Percentiles rank a stretch among this genome's conserved stretches.
phyloP scores from a whole-genome alignment of 768 basidiomycete genomes.

The Suillus subaureus region DNA sequence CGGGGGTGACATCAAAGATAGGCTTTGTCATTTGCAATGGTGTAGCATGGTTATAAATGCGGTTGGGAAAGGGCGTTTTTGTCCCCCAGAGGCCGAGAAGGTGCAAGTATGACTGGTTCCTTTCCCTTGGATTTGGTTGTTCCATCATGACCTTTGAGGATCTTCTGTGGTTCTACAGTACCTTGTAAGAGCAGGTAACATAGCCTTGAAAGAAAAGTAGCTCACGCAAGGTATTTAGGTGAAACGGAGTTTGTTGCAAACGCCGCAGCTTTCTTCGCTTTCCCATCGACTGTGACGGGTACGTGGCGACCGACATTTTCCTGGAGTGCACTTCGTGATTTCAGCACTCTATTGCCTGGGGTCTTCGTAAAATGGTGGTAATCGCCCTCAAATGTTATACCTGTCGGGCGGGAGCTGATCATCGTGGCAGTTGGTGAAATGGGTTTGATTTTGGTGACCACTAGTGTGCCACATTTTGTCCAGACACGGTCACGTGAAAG shows the following conservation, averaged over 20 bases:
- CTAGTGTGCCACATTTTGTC: constrained; percentile 17
- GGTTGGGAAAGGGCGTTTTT: constrained; percentile 80
- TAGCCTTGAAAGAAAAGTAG: background rate
- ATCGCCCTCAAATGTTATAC: constrained; percentile 30
- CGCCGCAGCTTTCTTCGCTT: constrained; percentile 43
- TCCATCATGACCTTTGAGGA: background rate
- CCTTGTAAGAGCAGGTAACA: background rate
- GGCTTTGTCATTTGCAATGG: constrained; percentile 27
- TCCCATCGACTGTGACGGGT: constrained; percentile 45
- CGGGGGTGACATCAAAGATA: constrained; percentile 25
- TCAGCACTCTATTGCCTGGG: constrained; percentile 50
- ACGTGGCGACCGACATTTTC: constrained; percentile 52
- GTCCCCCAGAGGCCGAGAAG: constrained; percentile 60
- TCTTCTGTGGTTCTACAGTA: background rate
- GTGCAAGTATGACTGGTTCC: constrained; percentile 19
- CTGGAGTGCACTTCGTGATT: constrained; percentile 40
- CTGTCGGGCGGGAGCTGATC: constrained; percentile 28
- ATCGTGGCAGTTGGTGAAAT: constrained; percentile 17
- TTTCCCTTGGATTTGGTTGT: constrained; percentile 21
- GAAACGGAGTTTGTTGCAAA: constrained; percentile 39
- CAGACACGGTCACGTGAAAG: constrained; percentile 30
- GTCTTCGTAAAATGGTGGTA: constrained; percentile 45
- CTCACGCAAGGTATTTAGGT: constrained; percentile 33
- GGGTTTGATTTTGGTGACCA: constrained; percentile 6
- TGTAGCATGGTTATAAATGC: constrained; percentile 32